Percentiles rank a stretch among this genome's conserved stretches.
These are phyloP conservation scores for Penicillium simplicissimum DNA, from an alignment of 495 filamentous ascomycete genomes.

Conservation along the genomic window DNA sequence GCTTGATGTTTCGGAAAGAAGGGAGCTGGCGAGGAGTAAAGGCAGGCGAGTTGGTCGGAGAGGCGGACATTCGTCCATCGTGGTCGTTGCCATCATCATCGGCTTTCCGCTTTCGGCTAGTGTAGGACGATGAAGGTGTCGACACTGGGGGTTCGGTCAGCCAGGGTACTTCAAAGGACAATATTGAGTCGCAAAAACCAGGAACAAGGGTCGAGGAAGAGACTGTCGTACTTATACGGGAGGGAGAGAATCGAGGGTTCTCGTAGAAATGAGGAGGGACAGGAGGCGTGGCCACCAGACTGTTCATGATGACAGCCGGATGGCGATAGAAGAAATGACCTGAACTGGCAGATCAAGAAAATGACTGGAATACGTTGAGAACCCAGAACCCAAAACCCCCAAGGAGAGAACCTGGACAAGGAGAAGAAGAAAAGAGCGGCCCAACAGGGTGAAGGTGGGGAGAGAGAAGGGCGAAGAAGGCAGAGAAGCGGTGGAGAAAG, in stretches of 20 bases:
- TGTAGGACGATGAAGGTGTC: constrained; percentile 51
- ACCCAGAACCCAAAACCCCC: constrained; percentile 15
- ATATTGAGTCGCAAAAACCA: background rate
- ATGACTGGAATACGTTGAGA: constrained; percentile 12
- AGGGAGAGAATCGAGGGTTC: constrained; percentile 66
- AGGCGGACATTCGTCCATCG: constrained; percentile 84
- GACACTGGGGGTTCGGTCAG: constrained; percentile 50
- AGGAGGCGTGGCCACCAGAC: constrained; percentile 62
- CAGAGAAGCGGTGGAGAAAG: constrained; percentile 45
- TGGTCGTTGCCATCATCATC: constrained; percentile 69
- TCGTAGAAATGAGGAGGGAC: constrained; percentile 78
- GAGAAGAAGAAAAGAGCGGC: constrained; percentile 35
- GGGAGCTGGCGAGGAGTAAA: constrained; percentile 65
- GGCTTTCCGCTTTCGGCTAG: constrained; percentile 81
- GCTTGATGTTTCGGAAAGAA: constrained; percentile 61
- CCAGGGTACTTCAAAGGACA: constrained; percentile 2
- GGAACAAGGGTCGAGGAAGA: constrained; percentile 1
- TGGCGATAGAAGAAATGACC: constrained; percentile 26
- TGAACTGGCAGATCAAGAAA: constrained; percentile 5
- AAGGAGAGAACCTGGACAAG: constrained; percentile 18
- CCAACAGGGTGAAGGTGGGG: constrained; percentile 42
- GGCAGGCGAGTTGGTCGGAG: constrained; percentile 77
- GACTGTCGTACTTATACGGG: constrained; percentile 62
- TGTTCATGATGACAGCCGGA: constrained; percentile 60
- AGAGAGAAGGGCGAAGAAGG: constrained; percentile 41